phyloP scores from a whole-genome alignment of 192 early-diverging fungal genomes.

The Cetraspora pellucida region DNA sequence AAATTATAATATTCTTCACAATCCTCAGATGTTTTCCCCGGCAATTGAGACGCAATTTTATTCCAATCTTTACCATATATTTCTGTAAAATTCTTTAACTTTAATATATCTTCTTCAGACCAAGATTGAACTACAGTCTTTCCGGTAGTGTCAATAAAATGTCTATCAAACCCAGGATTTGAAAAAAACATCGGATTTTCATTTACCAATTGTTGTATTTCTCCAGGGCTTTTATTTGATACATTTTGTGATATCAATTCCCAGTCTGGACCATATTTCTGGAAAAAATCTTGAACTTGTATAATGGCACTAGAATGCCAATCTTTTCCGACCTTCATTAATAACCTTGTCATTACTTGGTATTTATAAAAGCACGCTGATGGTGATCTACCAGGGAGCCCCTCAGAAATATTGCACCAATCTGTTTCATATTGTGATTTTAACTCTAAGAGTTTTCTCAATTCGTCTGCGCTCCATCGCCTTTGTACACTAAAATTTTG shows the following conservation, averaged over 20 bases:
- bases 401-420: conserved; percentile 6
- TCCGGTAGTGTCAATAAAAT: no score
- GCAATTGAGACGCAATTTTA: not conserved
- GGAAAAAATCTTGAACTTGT: not conserved
- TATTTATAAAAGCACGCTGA: not conserved
- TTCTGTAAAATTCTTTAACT: not conserved
- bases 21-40: not conserved
- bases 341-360: not conserved
- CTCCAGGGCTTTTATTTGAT: not conserved
- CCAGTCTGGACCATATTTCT: not conserved
- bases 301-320: not conserved
- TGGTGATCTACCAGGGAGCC: not conserved
- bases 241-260: conserved; percentile 2
- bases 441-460: not conserved
- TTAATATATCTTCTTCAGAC: not conserved
- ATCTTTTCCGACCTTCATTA: not conserved
- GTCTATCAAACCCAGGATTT: not conserved
- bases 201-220: conserved; percentile 3
- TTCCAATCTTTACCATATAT: conserved; percentile 7
- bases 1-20: not conserved
- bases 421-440: not conserved
- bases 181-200: not conserved
- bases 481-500: not conserved
- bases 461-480: not conserved
- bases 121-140: not conserved